Percentiles rank a stretch among this genome's conserved stretches.
phyloP scores from a whole-genome alignment of 2,329 filamentous ascomycete genomes.

The Hypoxylon sp. region DNA sequence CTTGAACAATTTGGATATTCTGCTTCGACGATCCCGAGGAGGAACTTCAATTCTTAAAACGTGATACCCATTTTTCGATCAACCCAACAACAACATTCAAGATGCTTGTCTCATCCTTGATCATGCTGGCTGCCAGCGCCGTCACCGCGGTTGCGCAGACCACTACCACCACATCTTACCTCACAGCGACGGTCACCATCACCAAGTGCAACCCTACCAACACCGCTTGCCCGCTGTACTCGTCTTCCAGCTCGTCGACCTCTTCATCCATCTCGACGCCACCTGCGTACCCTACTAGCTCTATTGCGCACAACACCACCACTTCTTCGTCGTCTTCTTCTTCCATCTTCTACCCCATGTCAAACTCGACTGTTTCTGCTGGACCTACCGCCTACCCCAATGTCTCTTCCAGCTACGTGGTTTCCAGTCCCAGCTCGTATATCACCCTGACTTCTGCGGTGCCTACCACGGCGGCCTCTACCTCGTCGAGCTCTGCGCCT shows the following conservation, averaged over 20 bases:
- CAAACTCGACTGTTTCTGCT: conserved; percentile 42
- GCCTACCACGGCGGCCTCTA: conserved; percentile 28
- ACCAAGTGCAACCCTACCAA: conserved; percentile 50
- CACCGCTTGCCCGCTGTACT: conserved; percentile 51
- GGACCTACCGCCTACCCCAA: conserved; percentile 46
- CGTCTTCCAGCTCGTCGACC: conserved; percentile 43
- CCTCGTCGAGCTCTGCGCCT: conserved; percentile 26
- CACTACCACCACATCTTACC: conserved; percentile 49
- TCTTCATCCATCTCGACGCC: conserved; percentile 38
- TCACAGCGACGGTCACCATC: conserved; percentile 51
- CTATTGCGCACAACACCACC: conserved; percentile 36
- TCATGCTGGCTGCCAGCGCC: conserved; percentile 49
- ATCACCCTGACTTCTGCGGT: conserved; percentile 33
- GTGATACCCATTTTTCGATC: conserved; percentile 39
- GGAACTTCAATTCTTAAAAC: conserved; percentile 22
- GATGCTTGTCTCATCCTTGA: conserved; percentile 49
- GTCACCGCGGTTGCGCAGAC: conserved; percentile 49
- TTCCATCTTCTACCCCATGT: conserved; percentile 43
- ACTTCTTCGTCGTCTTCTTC: conserved; percentile 26
- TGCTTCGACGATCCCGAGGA: conserved; percentile 27
- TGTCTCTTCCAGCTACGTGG: conserved; percentile 38
- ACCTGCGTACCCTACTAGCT: conserved; percentile 30
- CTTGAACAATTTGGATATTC: conserved; percentile 23
- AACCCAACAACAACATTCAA: conserved; percentile 35
- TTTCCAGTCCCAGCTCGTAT: conserved; percentile 40